phyloP scores from a whole-genome alignment of 2,329 filamentous ascomycete species.

The Coniella vitis region DNA sequence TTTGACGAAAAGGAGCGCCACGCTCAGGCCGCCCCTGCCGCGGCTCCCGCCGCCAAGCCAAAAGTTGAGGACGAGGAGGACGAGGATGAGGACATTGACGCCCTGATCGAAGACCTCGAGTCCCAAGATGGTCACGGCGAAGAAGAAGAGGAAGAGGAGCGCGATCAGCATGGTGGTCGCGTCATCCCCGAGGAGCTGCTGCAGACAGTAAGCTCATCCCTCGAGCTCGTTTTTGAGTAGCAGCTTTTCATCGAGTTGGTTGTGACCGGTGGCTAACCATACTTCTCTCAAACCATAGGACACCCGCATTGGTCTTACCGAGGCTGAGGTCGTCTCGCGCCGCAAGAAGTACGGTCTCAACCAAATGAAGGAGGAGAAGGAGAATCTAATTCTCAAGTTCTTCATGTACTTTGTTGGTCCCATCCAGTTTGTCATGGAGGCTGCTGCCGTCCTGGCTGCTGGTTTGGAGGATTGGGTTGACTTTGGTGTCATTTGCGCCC shows the following conservation, averaged over 20 bases:
- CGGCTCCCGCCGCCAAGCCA: slow-evolving; percentile 27
- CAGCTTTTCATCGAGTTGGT: not conserved
- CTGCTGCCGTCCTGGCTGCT: slow-evolving; percentile 47
- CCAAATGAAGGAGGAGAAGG: slow-evolving; percentile 86
- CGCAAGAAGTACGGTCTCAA: slow-evolving; percentile 76
- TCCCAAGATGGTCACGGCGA: slow-evolving; percentile 65
- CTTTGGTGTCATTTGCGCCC: slow-evolving; percentile 82
- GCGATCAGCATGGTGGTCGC: slow-evolving; percentile 44
- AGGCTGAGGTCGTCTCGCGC: slow-evolving; percentile 55
- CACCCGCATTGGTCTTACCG: slow-evolving; percentile 50
- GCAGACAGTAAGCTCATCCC: slow-evolving; percentile 46
- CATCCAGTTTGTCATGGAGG: slow-evolving; percentile 86
- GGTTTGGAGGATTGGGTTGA: slow-evolving; percentile 87
- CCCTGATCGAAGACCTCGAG: slow-evolving; percentile 81
- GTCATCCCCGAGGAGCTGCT: slow-evolving; percentile 68
- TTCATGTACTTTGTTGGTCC: slow-evolving; percentile 77
- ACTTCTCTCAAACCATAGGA: slow-evolving; percentile 6
- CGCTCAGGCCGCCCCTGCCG: slow-evolving; percentile 26
- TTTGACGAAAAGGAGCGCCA: slow-evolving; percentile 56
- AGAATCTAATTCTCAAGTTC: slow-evolving; percentile 80
- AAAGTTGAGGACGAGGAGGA: slow-evolving; percentile 56
- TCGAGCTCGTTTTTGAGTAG: not conserved
- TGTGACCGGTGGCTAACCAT: not conserved
- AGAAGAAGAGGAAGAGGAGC: slow-evolving; percentile 50
- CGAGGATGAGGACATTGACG: slow-evolving; percentile 77